These are phyloP conservation scores for Arabidopsis hybrid DNA, from an alignment of 441 rosid species.

Conservation along the genomic window DNA sequence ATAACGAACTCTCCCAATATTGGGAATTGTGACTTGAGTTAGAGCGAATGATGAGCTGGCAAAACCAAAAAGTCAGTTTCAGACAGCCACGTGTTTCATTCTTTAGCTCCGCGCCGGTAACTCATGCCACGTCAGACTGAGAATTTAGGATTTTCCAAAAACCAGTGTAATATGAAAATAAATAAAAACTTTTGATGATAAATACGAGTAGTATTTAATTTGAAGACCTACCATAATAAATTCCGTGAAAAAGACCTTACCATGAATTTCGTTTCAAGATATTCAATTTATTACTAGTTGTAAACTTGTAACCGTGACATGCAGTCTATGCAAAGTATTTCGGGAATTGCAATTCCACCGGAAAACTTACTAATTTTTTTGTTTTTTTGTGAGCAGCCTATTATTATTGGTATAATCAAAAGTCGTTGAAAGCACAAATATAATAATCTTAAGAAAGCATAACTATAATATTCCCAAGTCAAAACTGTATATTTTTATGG, in stretches of 20 bases:
- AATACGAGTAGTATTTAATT: not conserved
- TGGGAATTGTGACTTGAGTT: constrained; percentile 2
- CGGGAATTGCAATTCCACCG: constrained; percentile 14
- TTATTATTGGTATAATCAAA: not conserved
- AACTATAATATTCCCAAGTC: not conserved
- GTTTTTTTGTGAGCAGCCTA: not conserved
- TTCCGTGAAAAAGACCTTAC: not conserved
- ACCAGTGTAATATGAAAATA: not conserved
- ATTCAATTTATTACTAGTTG: not conserved
- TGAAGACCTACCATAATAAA: not conserved
- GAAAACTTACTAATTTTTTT: not conserved
- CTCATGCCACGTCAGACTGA: constrained; percentile 25
- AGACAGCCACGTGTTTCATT: constrained; percentile 24
- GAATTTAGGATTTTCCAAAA: not conserved
- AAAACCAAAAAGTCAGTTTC: constrained; percentile 1
- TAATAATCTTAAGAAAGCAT: not conserved
- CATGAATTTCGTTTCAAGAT: constrained; percentile 33
- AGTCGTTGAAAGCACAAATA: not conserved
- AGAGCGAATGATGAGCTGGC: constrained; percentile 36
- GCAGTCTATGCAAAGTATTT: not conserved
- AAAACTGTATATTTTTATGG: not conserved
- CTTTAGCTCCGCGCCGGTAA: not conserved
- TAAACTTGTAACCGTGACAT: constrained; percentile 6
- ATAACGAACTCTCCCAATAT: not conserved
- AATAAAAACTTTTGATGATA: not conserved